A percentile compares a stretch with the other conserved stretches of the same genome.
phyloP scores from a whole-genome alignment of 371 early-diverging fungal genomes.

The Mortierella sp. region DNA sequence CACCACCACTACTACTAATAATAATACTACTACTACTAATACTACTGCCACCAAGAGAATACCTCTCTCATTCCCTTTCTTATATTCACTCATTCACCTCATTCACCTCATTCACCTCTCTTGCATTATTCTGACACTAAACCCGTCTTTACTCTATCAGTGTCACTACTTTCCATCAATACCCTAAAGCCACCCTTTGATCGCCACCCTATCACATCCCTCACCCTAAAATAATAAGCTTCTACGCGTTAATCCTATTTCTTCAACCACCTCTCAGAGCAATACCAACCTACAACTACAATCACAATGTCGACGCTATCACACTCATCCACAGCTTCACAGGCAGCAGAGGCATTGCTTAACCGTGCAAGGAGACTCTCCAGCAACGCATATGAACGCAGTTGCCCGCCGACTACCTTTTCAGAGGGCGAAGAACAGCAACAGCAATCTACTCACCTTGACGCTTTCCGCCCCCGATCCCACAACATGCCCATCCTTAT shows the following conservation, averaged over 20 bases:
- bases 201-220: neutral
- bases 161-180: neutral
- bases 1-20: too few species aligned
- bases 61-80: neutral
- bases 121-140: neutral
- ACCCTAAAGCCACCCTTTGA: neutral
- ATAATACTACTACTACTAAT: too few species aligned
- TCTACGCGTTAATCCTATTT: neutral
- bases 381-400: slow-evolving; percentile 42
- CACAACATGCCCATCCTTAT: slow-evolving; percentile 6
- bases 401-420: slow-evolving; percentile 23
- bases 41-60: neutral
- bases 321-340: slow-evolving; percentile 21
- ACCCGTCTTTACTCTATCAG: neutral
- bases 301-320: slow-evolving; percentile 24
- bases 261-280: neutral
- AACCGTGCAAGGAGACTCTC: slow-evolving; percentile 48
- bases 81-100: neutral
- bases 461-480: slow-evolving; percentile 13
- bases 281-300: neutral
- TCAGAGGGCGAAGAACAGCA: slow-evolving; percentile 41
- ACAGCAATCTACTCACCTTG: neutral
- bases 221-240: neutral
- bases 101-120: neutral
- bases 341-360: slow-evolving; percentile 41